Evolutionary conservation across 345 rosid species (phyloP).

Genomic region (Clausena lansium): DNA sequence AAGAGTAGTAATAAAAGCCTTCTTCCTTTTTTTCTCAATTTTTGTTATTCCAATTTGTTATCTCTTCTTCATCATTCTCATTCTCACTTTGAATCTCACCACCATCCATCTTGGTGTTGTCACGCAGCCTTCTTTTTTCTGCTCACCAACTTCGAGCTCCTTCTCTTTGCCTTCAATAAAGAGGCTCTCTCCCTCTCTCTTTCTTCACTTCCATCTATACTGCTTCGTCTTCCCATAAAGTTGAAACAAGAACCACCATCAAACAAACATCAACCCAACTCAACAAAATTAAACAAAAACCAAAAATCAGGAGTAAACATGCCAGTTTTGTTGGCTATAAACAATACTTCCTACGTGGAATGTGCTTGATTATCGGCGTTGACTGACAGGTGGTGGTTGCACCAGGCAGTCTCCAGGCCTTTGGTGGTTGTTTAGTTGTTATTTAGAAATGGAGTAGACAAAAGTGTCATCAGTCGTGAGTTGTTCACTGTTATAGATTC

Average conservation of each 20-base stretch:
- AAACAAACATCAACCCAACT: neutral
- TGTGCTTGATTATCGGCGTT: constrained; percentile 29
- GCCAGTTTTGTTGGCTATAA: constrained; percentile 27
- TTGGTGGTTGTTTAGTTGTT: constrained; percentile 39
- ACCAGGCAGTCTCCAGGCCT: constrained; percentile 29
- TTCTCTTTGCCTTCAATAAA: constrained; percentile 58
- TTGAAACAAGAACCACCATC: constrained; percentile 19
- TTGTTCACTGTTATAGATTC: constrained; percentile 18
- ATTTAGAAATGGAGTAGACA: constrained; percentile 36
- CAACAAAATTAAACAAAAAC: neutral
- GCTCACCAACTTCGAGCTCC: constrained; percentile 66
- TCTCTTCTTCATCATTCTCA: constrained; percentile 29
- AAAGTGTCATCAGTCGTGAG: constrained; percentile 30
- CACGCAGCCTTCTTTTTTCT: constrained; percentile 43
- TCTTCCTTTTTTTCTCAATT: too few species aligned
- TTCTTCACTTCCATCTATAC: constrained; percentile 16
- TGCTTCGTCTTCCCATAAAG: constrained; percentile 52
- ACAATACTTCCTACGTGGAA: constrained; percentile 43
- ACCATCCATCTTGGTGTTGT: constrained; percentile 29
- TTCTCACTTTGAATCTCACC: constrained; percentile 49
- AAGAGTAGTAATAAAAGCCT: too few species aligned
- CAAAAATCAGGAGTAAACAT: too few species aligned
- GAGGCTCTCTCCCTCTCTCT: constrained; percentile 6
- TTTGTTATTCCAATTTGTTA: constrained; percentile 28
- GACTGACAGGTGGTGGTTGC: constrained; percentile 29